Base-by-base conservation (phyloP, 1,284 basidiomycete genomes). In the Cystobasidium sp. region DNA sequence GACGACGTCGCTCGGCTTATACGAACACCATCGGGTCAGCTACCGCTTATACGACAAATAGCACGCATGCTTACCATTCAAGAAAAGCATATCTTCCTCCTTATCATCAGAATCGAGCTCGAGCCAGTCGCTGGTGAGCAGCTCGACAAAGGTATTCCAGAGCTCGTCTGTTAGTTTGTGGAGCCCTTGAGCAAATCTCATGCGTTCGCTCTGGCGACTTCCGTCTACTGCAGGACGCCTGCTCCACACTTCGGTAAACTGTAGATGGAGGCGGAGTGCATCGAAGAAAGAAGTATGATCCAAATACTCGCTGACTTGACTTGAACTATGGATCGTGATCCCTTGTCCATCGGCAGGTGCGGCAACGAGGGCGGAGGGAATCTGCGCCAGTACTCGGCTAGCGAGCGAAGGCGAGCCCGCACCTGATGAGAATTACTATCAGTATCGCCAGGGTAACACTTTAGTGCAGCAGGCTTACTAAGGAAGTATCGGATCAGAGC, bases 401-500 rank as follows among this genome's bases (percentile, higher is more conserved):
- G 92, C 92, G 12, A 91, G 86, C 69, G 88, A 85, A 0, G 93
- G 86, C 37, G 91, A 86, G 7, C 92, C 93, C 24, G 88, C 85
- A 14, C 88, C 92, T 93, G 79, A 24, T 24, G 8, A 12, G 6
- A 12, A 31, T 6, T 20, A 9, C 5, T n/a, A 47, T 62, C 58
- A 51, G 31, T 18, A 43, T 20, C 12, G 12, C 37, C 6, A 31
- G 9, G 14, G 8, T 44, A 8, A 18, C 4, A 10, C 14, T 14
- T 44, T 0, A 4, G 49, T 39, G 47, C 20, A 6, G 16, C 51
- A 66, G 61, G 81, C 87, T 55, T 79, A 93, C 93, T 88, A 20
- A 97, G 86, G 85, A 96, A 92, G 81, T 93, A 93, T 16, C 94
- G 88, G 71, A 93, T 82, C 65, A 95, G 90, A 51, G 91, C 88